These are phyloP conservation scores for Nadsonia starkeyi-henricii DNA, from an alignment of 1,139 yeast species.

Conservation along the genomic window DNA sequence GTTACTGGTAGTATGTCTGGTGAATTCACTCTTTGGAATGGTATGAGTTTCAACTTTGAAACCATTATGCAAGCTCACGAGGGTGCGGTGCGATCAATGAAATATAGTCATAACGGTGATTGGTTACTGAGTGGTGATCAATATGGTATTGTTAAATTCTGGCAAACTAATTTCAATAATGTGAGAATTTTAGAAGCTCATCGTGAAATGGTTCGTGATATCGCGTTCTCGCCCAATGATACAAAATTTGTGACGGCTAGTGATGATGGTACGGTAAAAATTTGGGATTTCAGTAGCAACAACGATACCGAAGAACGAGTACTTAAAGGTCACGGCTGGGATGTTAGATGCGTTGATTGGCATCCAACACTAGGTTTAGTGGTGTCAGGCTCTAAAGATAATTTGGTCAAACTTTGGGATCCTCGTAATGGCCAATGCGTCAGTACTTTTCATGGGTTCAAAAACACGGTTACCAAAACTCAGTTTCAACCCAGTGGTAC, in stretches of 20 bases:
- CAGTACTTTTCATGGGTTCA: conserved; percentile 77
- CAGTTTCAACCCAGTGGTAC: conserved; percentile 60
- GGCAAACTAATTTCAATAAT: conserved; percentile 97
- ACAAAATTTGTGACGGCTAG: conserved; percentile 82
- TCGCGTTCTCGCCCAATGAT: conserved; percentile 83
- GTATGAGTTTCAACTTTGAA: conserved; percentile 88
- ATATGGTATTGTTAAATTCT: conserved; percentile 78
- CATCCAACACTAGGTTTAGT: conserved; percentile 71
- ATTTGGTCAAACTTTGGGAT: conserved; percentile 88
- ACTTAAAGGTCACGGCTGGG: conserved; percentile 95
- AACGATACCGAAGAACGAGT: conserved; percentile 75
- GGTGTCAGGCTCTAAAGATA: conserved; percentile 70
- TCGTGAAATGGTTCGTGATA: conserved; percentile 69
- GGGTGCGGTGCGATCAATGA: conserved; percentile 64
- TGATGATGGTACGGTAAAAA: conserved; percentile 77
- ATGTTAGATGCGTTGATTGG: conserved; percentile 95
- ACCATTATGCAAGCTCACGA: conserved; percentile 98
- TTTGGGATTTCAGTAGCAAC: conserved; percentile 69
- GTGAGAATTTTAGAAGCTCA: conserved; percentile 80
- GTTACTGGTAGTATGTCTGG: conserved; percentile 88
- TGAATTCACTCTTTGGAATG: conserved; percentile 95
- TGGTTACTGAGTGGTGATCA: conserved; percentile 93
- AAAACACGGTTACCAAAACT: conserved; percentile 80
- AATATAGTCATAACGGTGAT: conserved; percentile 82
- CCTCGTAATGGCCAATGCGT: conserved; percentile 75